Base-by-base conservation (phyloP, 495 filamentous ascomycete genomes). In the Aspergillus cristatus region DNA sequence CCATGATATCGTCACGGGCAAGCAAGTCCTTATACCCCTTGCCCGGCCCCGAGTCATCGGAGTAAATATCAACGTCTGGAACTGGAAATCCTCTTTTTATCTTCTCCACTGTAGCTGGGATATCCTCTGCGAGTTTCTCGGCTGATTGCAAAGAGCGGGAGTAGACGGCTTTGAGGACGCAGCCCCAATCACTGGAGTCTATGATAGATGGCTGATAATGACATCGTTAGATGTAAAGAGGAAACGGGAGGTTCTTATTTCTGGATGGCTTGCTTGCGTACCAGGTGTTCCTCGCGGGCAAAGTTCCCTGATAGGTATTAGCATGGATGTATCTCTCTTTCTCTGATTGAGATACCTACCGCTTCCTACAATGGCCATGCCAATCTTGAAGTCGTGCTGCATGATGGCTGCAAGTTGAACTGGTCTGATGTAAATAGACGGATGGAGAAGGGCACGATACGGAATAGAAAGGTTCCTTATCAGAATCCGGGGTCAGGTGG, bases 341-440 rank as follows among this genome's bases (percentile, higher is more conserved):
- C 4, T 24, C 4, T 24, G 20, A 8, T 24, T 4, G 20, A 24
- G 4, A 24, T 24, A 24, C 50, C 65, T 68, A 54, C 81, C 81
- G 45, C 75, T 75, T 18, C 80, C 81, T 28, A 84, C 70, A n/a
- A 84, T 71, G 11, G 81, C 81, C 15, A 84, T 63, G 18, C 78
- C 77, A 37, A 8, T 24, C 20, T 24, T 24, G 20, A 25, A n/a
- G n/a, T n/a, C n/a, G n/a, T n/a, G n/a, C n/a, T n/a, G n/a, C n/a
- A n/a, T n/a, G n/a, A n/a, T n/a, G n/a, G n/a, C n/a, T n/a, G n/a
- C n/a, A n/a, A n/a, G n/a, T n/a, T n/a, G n/a, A n/a, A n/a, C n/a
- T n/a, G n/a, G n/a, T n/a, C n/a, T n/a, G n/a, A n/a, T n/a, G n/a
- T n/a, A n/a, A n/a, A n/a, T n/a, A n/a, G n/a, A n/a, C n/a, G n/a